phyloP scores from a whole-genome alignment of 805 yeast genomes.

The Nematodospora valgi region DNA sequence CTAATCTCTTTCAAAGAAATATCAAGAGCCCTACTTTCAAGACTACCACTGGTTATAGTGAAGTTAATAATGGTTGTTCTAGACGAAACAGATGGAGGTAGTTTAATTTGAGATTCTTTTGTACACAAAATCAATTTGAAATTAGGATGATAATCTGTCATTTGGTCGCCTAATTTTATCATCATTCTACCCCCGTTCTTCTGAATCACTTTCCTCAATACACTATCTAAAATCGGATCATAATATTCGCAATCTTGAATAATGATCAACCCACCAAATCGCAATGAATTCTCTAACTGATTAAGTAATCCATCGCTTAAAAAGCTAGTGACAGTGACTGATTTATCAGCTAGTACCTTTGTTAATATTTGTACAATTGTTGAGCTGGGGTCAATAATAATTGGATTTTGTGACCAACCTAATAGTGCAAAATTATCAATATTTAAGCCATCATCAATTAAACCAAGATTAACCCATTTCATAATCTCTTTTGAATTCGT shows the following conservation, averaged over 20 bases:
- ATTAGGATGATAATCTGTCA: conserved; percentile 62
- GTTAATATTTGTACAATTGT: conserved; percentile 40
- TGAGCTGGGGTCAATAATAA: conserved; percentile 72
- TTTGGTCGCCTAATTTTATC: conserved; percentile 57
- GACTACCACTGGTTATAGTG: conserved; percentile 63
- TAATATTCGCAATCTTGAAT: conserved; percentile 77
- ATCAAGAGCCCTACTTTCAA: conserved; percentile 62
- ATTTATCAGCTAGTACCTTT: conserved; percentile 17
- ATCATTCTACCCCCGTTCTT: conserved; percentile 68
- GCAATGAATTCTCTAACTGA: conserved; percentile 71
- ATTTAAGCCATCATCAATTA: conserved; percentile 57
- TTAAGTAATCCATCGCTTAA: conserved; percentile 62
- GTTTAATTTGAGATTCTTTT: conserved; percentile 44
- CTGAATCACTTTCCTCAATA: conserved; percentile 59
- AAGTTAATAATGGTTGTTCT: conserved; percentile 67
- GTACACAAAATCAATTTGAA: conserved; percentile 64
- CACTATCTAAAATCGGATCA: conserved; percentile 68
- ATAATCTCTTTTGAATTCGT: conserved; percentile 38
- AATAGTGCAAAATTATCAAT: conserved; percentile 63
- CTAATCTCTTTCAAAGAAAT: conserved; percentile 48
- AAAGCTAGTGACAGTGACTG: conserved; percentile 61
- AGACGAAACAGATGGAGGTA: conserved; percentile 57
- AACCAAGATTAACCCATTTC: conserved; percentile 51
- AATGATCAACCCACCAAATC: conserved; percentile 77
- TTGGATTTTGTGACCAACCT: conserved; percentile 41